phyloP scores from a whole-genome alignment of 2,329 filamentous ascomycete genomes.

The Scedosporium boydii region DNA sequence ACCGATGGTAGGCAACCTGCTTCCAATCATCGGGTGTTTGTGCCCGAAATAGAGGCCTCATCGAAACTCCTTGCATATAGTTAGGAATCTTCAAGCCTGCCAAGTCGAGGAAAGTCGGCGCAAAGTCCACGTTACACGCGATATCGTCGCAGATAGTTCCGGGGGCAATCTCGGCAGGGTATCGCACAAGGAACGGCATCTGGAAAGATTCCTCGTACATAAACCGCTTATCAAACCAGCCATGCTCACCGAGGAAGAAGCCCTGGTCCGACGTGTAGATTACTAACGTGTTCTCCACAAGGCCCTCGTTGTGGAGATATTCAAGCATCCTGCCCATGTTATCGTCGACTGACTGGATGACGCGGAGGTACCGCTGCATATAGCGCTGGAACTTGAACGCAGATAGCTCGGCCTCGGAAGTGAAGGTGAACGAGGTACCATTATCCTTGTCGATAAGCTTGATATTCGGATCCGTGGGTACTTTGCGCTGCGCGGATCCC shows the following conservation, averaged over 20 bases:
- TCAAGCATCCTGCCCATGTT: slow-evolving; percentile 39
- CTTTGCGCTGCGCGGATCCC: too few relatives aligned
- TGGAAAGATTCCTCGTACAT: slow-evolving; percentile 50
- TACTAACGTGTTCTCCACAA: slow-evolving; percentile 37
- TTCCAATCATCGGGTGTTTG: slow-evolving; percentile 33
- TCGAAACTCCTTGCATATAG: slow-evolving; percentile 43
- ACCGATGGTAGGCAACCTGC: slow-evolving; percentile 43
- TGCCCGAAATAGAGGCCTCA: slow-evolving; percentile 26
- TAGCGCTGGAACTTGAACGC: slow-evolving; percentile 48
- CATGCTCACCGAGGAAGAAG: slow-evolving; percentile 47
- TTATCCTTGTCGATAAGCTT: slow-evolving; percentile 35
- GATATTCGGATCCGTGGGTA: background rate
- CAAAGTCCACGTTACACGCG: slow-evolving; percentile 45
- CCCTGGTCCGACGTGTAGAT: slow-evolving; percentile 46
- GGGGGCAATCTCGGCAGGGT: slow-evolving; percentile 29
- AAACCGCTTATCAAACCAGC: slow-evolving; percentile 49
- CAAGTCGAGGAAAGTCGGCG: slow-evolving; percentile 37
- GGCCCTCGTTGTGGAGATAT: slow-evolving; percentile 29
- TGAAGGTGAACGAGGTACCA: slow-evolving; percentile 36
- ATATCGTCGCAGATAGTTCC: slow-evolving; percentile 35
- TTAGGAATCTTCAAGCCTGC: slow-evolving; percentile 29
- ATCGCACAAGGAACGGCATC: slow-evolving; percentile 43
- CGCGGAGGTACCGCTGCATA: slow-evolving; percentile 44
- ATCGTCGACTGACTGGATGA: slow-evolving; percentile 42
- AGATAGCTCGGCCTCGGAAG: slow-evolving; percentile 28